These are phyloP conservation scores for Yamadazyma dendronema DNA, from an alignment of 1,139 yeast species.

Conservation along the genomic window DNA sequence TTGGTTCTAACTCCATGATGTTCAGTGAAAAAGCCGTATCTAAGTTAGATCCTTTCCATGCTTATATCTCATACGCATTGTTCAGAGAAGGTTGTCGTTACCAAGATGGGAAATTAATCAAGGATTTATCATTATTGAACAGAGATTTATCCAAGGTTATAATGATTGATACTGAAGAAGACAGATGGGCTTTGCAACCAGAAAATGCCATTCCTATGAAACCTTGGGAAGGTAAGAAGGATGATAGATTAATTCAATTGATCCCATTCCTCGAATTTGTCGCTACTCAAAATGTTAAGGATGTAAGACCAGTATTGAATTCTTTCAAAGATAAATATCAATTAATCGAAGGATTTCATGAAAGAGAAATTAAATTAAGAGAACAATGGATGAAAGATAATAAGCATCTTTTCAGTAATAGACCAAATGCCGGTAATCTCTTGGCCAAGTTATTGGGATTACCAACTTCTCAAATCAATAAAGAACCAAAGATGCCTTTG, in stretches of 20 bases:
- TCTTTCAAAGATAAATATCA: slow-evolving; percentile 65
- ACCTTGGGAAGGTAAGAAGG: slow-evolving; percentile 85
- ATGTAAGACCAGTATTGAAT: slow-evolving; percentile 82
- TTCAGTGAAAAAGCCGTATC: slow-evolving; percentile 82
- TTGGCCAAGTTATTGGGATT: slow-evolving; percentile 61
- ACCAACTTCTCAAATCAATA: slow-evolving; percentile 46
- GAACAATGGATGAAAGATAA: slow-evolving; percentile 66
- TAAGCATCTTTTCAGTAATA: slow-evolving; percentile 39
- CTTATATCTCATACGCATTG: slow-evolving; percentile 81
- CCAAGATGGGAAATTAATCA: slow-evolving; percentile 82
- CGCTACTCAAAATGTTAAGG: slow-evolving; percentile 87
- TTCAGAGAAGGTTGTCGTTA: slow-evolving; percentile 90
- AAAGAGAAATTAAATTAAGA: slow-evolving; percentile 75
- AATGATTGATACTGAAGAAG: slow-evolving; percentile 74
- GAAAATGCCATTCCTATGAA: slow-evolving; percentile 83
- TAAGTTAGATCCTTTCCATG: slow-evolving; percentile 91
- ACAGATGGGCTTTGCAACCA: slow-evolving; percentile 78
- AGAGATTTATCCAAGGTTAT: slow-evolving; percentile 84
- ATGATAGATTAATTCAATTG: slow-evolving; percentile 71
- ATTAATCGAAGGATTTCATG: slow-evolving; percentile 69
- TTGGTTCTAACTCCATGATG: slow-evolving; percentile 81
- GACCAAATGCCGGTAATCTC: slow-evolving; percentile 52
- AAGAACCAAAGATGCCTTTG: slow-evolving; percentile 81
- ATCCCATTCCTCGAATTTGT: slow-evolving; percentile 93
- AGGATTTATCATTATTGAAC: slow-evolving; percentile 84